Percentiles rank a stretch among this genome's conserved stretches.
phyloP scores from a whole-genome alignment of 2,329 filamentous ascomycete species.

The Botrytis aclada region DNA sequence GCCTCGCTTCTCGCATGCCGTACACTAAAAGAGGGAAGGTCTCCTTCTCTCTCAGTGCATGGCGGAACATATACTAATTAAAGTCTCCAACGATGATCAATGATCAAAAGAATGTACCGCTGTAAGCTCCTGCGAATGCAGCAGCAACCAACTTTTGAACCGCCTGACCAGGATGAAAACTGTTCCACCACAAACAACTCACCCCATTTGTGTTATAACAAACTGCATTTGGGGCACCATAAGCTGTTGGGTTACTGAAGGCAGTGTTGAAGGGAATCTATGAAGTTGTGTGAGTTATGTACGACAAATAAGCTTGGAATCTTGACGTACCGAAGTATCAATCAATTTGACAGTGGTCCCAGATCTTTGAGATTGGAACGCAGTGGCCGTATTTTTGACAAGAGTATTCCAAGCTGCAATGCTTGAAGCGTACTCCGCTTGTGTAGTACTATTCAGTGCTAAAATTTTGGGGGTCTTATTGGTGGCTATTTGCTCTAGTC shows the following conservation, averaged over 20 bases:
- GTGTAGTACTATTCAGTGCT: not conserved
- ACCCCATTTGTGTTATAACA: constrained; percentile 20
- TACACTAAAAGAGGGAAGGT: not conserved
- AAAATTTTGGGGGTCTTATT: constrained; percentile 1
- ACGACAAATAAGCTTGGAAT: too few species aligned
- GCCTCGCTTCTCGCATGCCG: not conserved
- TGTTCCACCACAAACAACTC: constrained; percentile 24
- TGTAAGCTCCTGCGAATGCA: not conserved
- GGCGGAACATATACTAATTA: not conserved
- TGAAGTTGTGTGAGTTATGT: not conserved
- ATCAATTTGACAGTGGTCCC: constrained; percentile 11
- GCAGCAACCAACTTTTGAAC: constrained; percentile 21
- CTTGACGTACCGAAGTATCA: constrained; percentile 12
- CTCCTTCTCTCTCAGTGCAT: not conserved
- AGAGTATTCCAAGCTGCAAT: constrained; percentile 12
- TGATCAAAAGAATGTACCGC: constrained; percentile 10
- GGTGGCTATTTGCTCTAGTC: not conserved
- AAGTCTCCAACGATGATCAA: not conserved
- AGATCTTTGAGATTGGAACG: constrained; percentile 13
- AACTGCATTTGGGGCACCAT: constrained; percentile 15
- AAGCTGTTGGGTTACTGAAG: constrained; percentile 19
- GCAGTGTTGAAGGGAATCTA: constrained; percentile 10
- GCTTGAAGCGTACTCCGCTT: not conserved
- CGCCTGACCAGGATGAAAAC: constrained; percentile 21
- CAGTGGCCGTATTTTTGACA: not conserved